Evolutionary conservation across 768 basidiomycete species (phyloP).

Genomic region (Hericium rajendrae): DNA sequence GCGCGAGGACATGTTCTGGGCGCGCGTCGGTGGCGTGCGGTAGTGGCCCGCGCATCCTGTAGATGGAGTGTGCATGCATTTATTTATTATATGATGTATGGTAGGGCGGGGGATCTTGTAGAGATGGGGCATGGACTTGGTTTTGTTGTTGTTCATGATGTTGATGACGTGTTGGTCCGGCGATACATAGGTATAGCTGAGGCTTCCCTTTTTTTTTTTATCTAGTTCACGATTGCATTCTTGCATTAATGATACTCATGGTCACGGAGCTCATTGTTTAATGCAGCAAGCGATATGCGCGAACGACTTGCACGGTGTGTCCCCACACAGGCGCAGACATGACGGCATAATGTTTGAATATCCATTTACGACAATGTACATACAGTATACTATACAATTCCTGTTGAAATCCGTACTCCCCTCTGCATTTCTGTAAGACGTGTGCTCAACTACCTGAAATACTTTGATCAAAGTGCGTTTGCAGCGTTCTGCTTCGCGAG

Average conservation of each 20-base stretch:
- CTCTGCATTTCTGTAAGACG: no score
- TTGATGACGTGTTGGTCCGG: neutral
- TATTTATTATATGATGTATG: neutral
- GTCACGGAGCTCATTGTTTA: neutral
- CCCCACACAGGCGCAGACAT: no score
- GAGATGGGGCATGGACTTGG: no score
- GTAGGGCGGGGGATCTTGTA: no score
- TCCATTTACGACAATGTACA: neutral
- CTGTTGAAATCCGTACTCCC: neutral
- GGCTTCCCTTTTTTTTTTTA: no score
- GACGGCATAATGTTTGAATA: neutral
- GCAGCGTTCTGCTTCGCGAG: neutral
- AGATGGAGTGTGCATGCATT: neutral
- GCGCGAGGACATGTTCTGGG: constrained; percentile 83
- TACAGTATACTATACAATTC: neutral
- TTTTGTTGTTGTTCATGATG: neutral
- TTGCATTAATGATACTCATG: neutral
- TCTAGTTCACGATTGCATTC: neutral
- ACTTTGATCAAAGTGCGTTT: neutral
- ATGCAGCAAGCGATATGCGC: neutral
- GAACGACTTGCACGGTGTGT: no score
- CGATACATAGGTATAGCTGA: no score
- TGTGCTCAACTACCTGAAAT: neutral
- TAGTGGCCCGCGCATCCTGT: neutral
- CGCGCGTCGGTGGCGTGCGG: constrained; percentile 52